Evolutionary conservation across 306 rosid species (phyloP).

Genomic region (Lathyrus tuberosus): DNA sequence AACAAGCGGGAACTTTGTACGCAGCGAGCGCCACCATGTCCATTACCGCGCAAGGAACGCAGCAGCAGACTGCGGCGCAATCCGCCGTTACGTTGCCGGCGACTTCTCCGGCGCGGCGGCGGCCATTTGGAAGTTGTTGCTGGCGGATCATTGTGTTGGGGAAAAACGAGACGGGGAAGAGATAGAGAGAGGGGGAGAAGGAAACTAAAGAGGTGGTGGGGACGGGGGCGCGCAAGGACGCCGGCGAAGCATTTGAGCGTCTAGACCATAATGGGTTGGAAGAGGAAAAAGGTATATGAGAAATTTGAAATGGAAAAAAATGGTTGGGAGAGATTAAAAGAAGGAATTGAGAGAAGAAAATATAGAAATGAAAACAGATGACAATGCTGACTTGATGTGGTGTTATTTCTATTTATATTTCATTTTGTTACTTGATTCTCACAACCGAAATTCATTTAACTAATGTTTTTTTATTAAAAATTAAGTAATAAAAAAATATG

Average conservation of each 20-base stretch:
- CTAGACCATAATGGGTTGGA: neutral
- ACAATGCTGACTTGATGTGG: neutral
- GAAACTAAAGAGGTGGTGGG: neutral
- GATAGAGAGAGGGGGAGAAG: no score
- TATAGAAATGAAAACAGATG: neutral
- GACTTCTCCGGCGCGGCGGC: slow-evolving; percentile 47
- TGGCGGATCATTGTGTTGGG: slow-evolving; percentile 34
- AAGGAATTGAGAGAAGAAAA: neutral
- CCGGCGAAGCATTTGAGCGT: slow-evolving; percentile 19
- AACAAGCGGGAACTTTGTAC: slow-evolving; percentile 65
- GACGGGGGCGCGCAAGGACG: slow-evolving; percentile 4
- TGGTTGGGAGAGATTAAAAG: slow-evolving; percentile 35
- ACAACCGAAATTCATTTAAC: neutral
- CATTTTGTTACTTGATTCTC: neutral
- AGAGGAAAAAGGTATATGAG: neutral
- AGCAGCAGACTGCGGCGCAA: slow-evolving; percentile 76
- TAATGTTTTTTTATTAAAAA: no score
- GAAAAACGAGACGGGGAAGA: neutral
- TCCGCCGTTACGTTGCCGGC: slow-evolving; percentile 80
- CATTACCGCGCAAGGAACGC: slow-evolving; percentile 70
- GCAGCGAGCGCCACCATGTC: slow-evolving; percentile 52
- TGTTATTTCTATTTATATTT: slow-evolving; percentile 32
- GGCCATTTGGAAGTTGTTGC: neutral
- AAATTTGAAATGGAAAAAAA: neutral
- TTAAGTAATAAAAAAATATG: no score